Evolutionary conservation across 73 alveolate species (phyloP), one percentile per base, ranked within the genome.

Genomic region (Halteria grandinella): DNA sequence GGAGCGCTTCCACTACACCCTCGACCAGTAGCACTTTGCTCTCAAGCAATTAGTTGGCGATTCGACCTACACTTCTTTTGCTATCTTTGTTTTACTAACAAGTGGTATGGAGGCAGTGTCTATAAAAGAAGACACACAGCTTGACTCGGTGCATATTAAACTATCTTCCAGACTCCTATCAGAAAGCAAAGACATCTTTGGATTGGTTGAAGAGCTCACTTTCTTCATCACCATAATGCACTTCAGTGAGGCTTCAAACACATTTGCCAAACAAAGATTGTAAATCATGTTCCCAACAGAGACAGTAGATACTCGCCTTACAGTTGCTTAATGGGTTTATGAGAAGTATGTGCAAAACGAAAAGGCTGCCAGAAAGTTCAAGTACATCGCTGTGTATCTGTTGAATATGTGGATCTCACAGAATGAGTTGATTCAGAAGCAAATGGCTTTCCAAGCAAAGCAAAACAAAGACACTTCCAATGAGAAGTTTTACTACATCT

Each of bases 101-200:
- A 53, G 45, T 31, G 66, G 69, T 45, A 44, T 36, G 33, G 64
- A 41, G 29, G 10, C 43, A 27, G 47, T 66, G 3, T 44, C 45
- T 18, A 66, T 66, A 4, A 66, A 66, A 18, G 80, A 66, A n/a
- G 47, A 66, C 28, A 32, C 47, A 4, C n/a, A 66, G 28, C 12
- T 66, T 2, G 80, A 66, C 29, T 36, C 62, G 20, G n/a, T 44
- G 17, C 55, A 66, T 11, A 66, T 37, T 2, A 5, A 45, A 43
- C 47, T 66, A 25, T 32, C 47, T 44, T 31, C 43, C 23, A 66
- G 7, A 12, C 32, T 66, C 14, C 25, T 66, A n/a, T n/a, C n/a
- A n/a, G n/a, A n/a, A n/a, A n/a, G n/a, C n/a, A n/a, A n/a, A 12
- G 17, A 60, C 18, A 18, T 25, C 58, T 44, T 60, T 2, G 18